Base-by-base conservation (phyloP, 495 filamentous ascomycete species). In the Parmelia sp. region DNA sequence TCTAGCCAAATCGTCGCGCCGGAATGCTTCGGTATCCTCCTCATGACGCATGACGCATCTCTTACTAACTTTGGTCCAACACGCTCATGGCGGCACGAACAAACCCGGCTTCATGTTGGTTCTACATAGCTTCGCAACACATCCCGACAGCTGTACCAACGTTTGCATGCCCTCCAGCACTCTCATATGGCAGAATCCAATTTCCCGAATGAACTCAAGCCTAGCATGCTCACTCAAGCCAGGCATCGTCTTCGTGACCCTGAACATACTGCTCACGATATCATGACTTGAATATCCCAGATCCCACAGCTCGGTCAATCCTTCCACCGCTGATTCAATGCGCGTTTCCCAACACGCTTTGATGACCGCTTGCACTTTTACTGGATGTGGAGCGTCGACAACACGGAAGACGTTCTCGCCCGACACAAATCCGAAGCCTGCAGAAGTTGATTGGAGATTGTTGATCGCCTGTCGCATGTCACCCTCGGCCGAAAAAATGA, bases 401-500 rank as follows among this genome's bases (percentile, higher is more conserved):
- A 99, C 95, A 66, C 90, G 92, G 78, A 99, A 99, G 3, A 99
- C 94, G 74, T 97, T 97, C 72, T 99, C 95, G 14, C 93, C 92
- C 66, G 85, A 94, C 37, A 99, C 92, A 70, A 99, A 95, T 0
- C 93, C 95, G 74, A 97, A 97, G 12, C 94, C 94, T n/a, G 93
- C 92, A 71, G 77, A 83, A 0, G 95, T 99, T 72, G 89, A 94
- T 76, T 99, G 94, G 70, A 99, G 77, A 71, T 99, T 99, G 75
- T 99, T 99, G 81, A 99, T 96, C 15, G 94, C 94, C 75, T 99
- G 94, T 45, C 94, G 85, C 94, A 99, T 99, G 75, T 99, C 94
- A 39, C 95, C 94, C 77, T 99, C 94, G 8, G 94, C 94, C 63
- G 88, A 92, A 78, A 99, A 99, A 0, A 98, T 91, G 33, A 99